Conservation (phyloP, 768 basidiomycete species). For the Naematelia aurantialba region DNA sequence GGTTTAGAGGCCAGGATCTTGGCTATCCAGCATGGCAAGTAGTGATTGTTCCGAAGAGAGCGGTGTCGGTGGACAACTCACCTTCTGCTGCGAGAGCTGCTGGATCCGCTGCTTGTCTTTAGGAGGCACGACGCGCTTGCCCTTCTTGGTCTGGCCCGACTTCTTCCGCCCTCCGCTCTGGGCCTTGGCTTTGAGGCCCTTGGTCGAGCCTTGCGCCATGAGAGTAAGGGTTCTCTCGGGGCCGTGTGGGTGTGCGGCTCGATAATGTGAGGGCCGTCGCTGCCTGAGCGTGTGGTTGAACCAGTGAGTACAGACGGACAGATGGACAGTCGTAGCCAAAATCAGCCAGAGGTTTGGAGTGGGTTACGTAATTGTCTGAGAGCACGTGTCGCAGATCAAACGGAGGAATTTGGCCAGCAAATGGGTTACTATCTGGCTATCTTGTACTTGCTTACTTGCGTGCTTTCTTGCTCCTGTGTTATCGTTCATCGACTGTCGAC, state of each 20-base stretch:
- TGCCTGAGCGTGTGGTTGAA: too few species aligned
- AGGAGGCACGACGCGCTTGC: constrained; percentile 70
- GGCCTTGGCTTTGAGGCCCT: constrained; percentile 9
- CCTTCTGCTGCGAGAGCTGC: constrained; percentile 74
- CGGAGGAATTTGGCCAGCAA: too few species aligned
- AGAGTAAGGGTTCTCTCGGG: too few species aligned
- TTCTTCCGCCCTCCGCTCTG: constrained; percentile 55
- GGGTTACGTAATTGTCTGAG: too few species aligned
- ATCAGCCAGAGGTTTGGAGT: too few species aligned
- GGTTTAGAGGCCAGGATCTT: constrained; percentile 3
- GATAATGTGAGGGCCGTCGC: too few species aligned
- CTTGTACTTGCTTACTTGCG: too few species aligned
- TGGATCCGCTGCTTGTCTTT: constrained; percentile 73
- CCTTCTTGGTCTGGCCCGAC: constrained; percentile 69
- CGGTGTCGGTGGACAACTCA: constrained; percentile 40
- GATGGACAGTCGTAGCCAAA: too few species aligned
- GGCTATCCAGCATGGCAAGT: constrained; percentile 13
- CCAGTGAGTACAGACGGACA: too few species aligned
- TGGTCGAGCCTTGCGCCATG: constrained; percentile 21
- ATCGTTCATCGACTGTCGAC: neutral
- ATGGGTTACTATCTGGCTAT: too few species aligned
- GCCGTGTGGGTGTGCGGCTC: too few species aligned
- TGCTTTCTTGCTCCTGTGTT: neutral
- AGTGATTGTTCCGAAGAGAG: neutral
- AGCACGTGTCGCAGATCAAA: too few species aligned